phyloP scores from a whole-genome alignment of 257 asterid genomes.

The Solanum pennellii region DNA sequence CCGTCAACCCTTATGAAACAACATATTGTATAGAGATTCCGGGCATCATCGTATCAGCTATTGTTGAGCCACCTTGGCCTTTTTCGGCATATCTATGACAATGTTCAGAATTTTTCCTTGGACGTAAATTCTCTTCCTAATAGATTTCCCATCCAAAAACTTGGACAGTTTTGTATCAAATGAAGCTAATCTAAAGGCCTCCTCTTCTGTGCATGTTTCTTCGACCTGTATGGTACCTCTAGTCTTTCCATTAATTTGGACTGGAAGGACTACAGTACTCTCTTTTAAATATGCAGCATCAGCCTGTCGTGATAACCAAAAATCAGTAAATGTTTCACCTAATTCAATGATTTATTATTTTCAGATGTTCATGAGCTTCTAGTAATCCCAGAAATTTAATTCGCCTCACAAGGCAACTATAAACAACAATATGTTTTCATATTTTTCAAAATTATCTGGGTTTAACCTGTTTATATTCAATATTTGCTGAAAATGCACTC shows the following conservation, averaged over 20 bases:
- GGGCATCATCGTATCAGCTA: background rate
- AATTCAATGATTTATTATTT: background rate
- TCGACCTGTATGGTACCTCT: slow-evolving; percentile 84
- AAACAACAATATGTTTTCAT: background rate
- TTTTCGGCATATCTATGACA: slow-evolving; percentile 36
- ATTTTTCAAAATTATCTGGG: background rate
- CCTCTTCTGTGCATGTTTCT: slow-evolving; percentile 71
- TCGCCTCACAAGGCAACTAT: background rate
- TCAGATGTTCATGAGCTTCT: background rate
- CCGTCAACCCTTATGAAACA: background rate
- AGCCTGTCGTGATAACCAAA: slow-evolving; percentile 28
- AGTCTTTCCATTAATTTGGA: slow-evolving; percentile 93
- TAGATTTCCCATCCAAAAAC: slow-evolving; percentile 49
- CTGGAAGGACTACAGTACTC: slow-evolving; percentile 55
- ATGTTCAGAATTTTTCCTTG: slow-evolving; percentile 78
- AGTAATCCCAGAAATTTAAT: background rate
- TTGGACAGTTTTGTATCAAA: slow-evolving; percentile 58
- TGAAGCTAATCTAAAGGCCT: slow-evolving; percentile 63
- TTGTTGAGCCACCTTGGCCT: slow-evolving; percentile 34
- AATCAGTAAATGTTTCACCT: background rate
- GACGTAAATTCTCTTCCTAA: slow-evolving; percentile 69
- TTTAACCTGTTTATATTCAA: background rate
- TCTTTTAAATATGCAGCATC: slow-evolving; percentile 70
- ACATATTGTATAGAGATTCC: background rate
- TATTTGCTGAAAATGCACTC: background rate